These are phyloP conservation scores for Ramularia collo-cygni DNA, from an alignment of 2,329 filamentous ascomycete genomes.

Conservation along the genomic window DNA sequence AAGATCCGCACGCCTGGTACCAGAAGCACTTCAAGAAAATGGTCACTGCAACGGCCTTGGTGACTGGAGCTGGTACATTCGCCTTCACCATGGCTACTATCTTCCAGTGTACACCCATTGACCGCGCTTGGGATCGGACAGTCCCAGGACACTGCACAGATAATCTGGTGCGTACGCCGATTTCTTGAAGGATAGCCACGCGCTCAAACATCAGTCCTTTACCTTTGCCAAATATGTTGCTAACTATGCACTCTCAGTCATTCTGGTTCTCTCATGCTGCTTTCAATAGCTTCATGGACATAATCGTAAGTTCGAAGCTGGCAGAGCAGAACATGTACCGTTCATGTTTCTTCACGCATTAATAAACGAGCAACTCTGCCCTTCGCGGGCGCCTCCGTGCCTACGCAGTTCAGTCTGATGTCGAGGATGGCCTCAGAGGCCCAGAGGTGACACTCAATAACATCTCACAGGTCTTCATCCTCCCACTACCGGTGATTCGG, in stretches of 20 bases:
- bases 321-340: too few relatives aligned
- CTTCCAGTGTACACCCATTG: conserved; percentile 22
- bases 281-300: conserved; percentile 24
- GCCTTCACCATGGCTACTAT: conserved; percentile 22
- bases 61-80: conserved; percentile 15
- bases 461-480: conserved; percentile 23
- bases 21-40: too few relatives aligned
- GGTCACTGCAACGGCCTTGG: background rate
- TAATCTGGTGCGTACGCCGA: conserved; percentile 5
- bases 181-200: too few relatives aligned
- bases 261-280: conserved; percentile 25
- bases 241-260: background rate
- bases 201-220: too few relatives aligned
- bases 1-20: too few relatives aligned
- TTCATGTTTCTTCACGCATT: too few relatives aligned
- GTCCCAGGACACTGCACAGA: conserved; percentile 15
- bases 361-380: too few relatives aligned
- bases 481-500: conserved; percentile 25
- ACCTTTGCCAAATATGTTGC: too few relatives aligned
- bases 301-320: conserved; percentile 16
- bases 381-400: too few relatives aligned
- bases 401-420: too few relatives aligned
- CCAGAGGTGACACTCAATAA: too few relatives aligned
- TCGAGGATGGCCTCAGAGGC: too few relatives aligned
- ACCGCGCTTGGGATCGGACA: conserved; percentile 17